Conservation (phyloP, 306 rosid species). For the Trifolium dubium region DNA sequence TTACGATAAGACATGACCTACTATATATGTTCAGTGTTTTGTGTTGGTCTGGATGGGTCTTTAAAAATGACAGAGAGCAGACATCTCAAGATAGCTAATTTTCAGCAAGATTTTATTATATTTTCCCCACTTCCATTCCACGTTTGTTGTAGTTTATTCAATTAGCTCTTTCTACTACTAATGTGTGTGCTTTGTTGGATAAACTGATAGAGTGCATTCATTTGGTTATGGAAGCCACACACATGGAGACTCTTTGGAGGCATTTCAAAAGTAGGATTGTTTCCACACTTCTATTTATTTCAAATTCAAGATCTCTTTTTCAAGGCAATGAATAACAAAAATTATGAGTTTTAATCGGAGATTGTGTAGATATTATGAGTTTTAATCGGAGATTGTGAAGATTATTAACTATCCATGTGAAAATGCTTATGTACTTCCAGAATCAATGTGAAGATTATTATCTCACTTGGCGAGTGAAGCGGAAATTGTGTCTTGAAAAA, state of each 20-base stretch:
- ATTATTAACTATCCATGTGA: too few species aligned
- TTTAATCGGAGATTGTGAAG: background rate
- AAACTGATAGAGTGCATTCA: background rate
- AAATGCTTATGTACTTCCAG: too few species aligned
- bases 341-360: too few species aligned
- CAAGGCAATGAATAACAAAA: background rate
- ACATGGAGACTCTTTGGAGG: background rate
- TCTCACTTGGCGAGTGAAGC: background rate
- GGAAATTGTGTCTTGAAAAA: too few species aligned
- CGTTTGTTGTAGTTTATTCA: background rate
- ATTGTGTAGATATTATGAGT: too few species aligned
- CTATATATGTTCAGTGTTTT: background rate
- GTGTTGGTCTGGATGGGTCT: background rate
- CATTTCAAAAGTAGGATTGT: background rate
- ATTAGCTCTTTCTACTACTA: background rate
- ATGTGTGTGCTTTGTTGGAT: background rate
- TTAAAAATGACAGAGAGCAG: background rate
- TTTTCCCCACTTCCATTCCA: background rate
- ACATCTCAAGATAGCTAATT: background rate
- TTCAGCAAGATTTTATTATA: background rate
- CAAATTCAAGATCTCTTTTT: background rate
- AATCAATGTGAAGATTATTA: background rate
- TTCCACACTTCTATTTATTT: background rate
- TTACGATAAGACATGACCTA: background rate
- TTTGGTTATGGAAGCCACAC: background rate